Base-by-base conservation (phyloP, 2,329 filamentous ascomycete genomes). In the Pestalotiopsis sp. region DNA sequence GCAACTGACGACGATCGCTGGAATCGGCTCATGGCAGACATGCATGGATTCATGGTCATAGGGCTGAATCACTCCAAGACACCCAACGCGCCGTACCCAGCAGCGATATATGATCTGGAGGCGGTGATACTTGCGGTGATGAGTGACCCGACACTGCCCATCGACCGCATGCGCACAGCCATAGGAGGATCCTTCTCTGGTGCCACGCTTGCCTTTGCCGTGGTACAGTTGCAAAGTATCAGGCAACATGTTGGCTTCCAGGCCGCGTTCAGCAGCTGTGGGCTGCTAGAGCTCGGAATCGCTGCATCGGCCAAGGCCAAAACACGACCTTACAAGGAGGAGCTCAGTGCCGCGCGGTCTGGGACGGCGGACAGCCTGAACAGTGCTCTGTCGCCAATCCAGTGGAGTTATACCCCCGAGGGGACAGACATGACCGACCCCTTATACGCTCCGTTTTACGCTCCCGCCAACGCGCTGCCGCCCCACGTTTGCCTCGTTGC, bases 351-450 rank as follows among this genome's bases (percentile, higher is more conserved):
- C n/a, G 64, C 64, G 11, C 64, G 64, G 11, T 24, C 64, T 9
- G 52, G 22, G 10, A 48, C 30, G 5, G 39, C 55, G 13, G 64
- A 66, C 35, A 58, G 30, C 26, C 30, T 66, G 35, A 48, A 55
- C 6, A 58, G 24, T 24, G 52, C 64, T 10, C 64, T 66, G 17
- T 35, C 64, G 24, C 35, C 64, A 9, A 66, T 66, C 17, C 64
- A 58, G 22, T 66, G 64, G 64, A 48, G 52, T 20, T 66, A 66
- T 30, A 59, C 55, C 4, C 52, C 64, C 14, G 55, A 55, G 39
- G 64, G 64, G n/a, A 66, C 64, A 20, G 55, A 66, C 30, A 58
- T 66, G 64, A 66, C 55, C 22, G 64, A 66, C 30, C 64, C 64
- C 17, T 30, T 66, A 11, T 66, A 59, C 26, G 52, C 64, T n/a